Conservation (phyloP, 345 rosid genomes). For the Aquilaria yunnanensis region DNA sequence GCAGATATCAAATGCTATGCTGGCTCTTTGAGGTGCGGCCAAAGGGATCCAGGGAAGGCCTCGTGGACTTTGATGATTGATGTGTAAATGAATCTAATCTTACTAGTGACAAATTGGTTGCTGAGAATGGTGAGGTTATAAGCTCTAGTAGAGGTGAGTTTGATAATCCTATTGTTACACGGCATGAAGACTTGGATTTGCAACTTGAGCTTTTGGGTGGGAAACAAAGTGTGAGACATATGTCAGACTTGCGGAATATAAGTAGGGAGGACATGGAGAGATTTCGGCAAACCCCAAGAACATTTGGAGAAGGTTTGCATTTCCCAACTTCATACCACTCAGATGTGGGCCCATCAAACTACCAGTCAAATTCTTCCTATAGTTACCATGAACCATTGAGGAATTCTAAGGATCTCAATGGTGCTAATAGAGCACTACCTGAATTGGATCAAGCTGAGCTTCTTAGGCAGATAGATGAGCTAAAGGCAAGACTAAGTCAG, state of each 20-base stretch:
- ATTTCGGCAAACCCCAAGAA: slow-evolving; percentile 23
- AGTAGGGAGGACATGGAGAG: slow-evolving; percentile 29
- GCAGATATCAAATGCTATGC: slow-evolving; percentile 37
- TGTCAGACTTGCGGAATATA: slow-evolving; percentile 26
- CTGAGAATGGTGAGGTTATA: slow-evolving; percentile 28
- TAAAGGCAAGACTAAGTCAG: slow-evolving; percentile 16
- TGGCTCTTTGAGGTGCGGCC: slow-evolving; percentile 29
- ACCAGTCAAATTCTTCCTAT: slow-evolving; percentile 33
- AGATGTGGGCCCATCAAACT: slow-evolving; percentile 54
- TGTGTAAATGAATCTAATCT: slow-evolving; percentile 25
- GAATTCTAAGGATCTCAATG: slow-evolving; percentile 29
- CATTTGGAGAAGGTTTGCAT: slow-evolving; percentile 40
- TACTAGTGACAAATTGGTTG: slow-evolving; percentile 26
- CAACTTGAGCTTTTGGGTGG: slow-evolving; percentile 18
- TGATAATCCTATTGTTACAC: slow-evolving; percentile 18
- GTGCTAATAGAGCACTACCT: slow-evolving; percentile 22
- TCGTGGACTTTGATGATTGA: slow-evolving; percentile 15
- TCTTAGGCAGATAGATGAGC: slow-evolving; percentile 17
- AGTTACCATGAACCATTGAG: slow-evolving; percentile 24
- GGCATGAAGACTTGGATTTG: slow-evolving; percentile 28
- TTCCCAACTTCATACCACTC: slow-evolving; percentile 37
- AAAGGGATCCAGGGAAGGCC: slow-evolving; percentile 25
- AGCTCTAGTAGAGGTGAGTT: slow-evolving; percentile 14
- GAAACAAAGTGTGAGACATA: slow-evolving; percentile 34
- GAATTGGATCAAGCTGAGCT: slow-evolving; percentile 28